Percentiles rank a stretch among this genome's conserved stretches.
Conservation (phyloP, 78 protist genomes). For the Cavenderia fasciculata region DNA sequence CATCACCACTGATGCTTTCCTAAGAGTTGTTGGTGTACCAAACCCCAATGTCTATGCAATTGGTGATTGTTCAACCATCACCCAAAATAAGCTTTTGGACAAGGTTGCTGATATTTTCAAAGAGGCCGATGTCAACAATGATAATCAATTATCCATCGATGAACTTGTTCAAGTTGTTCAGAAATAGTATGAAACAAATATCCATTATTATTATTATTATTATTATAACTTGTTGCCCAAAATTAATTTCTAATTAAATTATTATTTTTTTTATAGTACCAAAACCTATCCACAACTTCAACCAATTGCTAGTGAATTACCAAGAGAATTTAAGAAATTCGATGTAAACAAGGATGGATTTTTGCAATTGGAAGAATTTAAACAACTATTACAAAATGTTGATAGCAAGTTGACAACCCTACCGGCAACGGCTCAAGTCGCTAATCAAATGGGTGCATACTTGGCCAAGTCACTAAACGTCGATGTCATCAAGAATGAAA, state of each 20-base stretch:
- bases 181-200: not conserved
- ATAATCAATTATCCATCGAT: constrained; percentile 22
- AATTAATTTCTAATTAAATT: not conserved
- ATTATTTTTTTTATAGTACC: not conserved
- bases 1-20: constrained; percentile 3
- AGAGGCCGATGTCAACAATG: constrained; percentile 70
- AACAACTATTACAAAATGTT: constrained; percentile 21
- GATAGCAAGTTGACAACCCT: constrained; percentile 75
- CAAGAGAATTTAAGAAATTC: constrained; percentile 25
- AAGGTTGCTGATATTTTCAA: constrained; percentile 61
- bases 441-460: constrained; percentile 64
- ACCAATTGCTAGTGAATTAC: not conserved
- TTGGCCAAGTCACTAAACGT: constrained; percentile 52
- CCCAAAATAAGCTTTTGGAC: constrained; percentile 27
- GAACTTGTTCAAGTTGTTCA: constrained; percentile 41
- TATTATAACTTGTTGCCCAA: not conserved
- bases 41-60: constrained; percentile 72
- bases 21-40: constrained; percentile 30
- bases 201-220: not conserved
- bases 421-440: constrained; percentile 82
- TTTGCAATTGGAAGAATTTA: constrained; percentile 67
- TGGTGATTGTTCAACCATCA: constrained; percentile 85
- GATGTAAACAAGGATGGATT: constrained; percentile 65
- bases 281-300: constrained; percentile 65
- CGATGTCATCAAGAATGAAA: not conserved